phyloP scores from a whole-genome alignment of 208 protist species.

The Trichomonas vaginalis region DNA sequence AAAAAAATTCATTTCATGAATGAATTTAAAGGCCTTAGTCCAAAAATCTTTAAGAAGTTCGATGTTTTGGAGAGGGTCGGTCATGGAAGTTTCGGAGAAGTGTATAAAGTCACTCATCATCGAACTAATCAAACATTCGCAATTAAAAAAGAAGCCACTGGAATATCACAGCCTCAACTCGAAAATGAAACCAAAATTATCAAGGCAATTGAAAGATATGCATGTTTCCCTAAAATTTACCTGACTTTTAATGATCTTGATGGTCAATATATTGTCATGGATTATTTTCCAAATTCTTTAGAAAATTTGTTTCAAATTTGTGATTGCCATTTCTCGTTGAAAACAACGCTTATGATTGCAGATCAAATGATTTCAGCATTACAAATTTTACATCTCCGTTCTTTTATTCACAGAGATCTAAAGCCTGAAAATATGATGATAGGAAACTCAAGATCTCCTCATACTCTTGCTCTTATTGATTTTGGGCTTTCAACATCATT shows the following conservation, averaged over 20 bases:
- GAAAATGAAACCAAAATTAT: slow-evolving; percentile 82
- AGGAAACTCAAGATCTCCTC: slow-evolving; percentile 56
- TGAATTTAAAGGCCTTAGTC: slow-evolving; percentile 54
- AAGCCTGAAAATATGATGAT: slow-evolving; percentile 94
- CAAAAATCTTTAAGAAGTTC: slow-evolving; percentile 61
- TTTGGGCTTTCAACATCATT: neutral
- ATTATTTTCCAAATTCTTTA: slow-evolving; percentile 80
- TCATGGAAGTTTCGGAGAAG: neutral
- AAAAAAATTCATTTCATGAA: neutral
- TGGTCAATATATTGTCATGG: slow-evolving; percentile 82
- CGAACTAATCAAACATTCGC: neutral
- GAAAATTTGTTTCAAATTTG: slow-evolving; percentile 85
- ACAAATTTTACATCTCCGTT: slow-evolving; percentile 78
- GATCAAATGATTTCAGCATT: slow-evolving; percentile 77
- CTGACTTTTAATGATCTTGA: slow-evolving; percentile 78
- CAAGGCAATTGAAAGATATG: slow-evolving; percentile 51
- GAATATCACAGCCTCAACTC: slow-evolving; percentile 72
- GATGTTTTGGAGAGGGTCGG: slow-evolving; percentile 24
- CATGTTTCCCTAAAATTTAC: slow-evolving; percentile 75
- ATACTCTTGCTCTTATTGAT: slow-evolving; percentile 23
- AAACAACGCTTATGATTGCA: slow-evolving; percentile 88
- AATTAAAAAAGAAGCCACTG: slow-evolving; percentile 37
- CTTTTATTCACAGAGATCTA: slow-evolving; percentile 82
- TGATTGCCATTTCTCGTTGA: slow-evolving; percentile 71
- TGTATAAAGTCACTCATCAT: neutral